These are phyloP conservation scores for Mycena epipterygia DNA, from an alignment of 768 basidiomycete genomes.

Conservation along the genomic window DNA sequence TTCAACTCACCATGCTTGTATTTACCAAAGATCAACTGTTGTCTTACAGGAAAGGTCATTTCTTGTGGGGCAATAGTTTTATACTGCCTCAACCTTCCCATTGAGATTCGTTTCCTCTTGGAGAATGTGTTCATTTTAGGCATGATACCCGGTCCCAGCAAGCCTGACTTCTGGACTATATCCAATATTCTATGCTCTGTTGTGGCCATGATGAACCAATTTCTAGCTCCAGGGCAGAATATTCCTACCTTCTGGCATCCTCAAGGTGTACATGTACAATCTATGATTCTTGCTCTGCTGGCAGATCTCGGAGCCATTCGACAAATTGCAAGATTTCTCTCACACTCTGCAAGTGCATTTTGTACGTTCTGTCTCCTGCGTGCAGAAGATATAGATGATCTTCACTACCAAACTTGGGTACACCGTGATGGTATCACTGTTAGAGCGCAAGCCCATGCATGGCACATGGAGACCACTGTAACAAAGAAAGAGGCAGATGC, in stretches of 20 bases:
- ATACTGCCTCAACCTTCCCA: not conserved
- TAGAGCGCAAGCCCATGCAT: not conserved
- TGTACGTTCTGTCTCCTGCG: conserved; percentile 23
- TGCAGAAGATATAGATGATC: not conserved
- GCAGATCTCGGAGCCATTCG: not conserved
- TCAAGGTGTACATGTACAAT: not conserved
- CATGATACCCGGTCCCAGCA: not conserved
- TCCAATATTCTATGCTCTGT: not conserved
- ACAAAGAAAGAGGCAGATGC: not conserved
- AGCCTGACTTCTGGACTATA: not conserved
- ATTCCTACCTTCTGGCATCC: not conserved
- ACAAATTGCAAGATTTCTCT: conserved; percentile 29
- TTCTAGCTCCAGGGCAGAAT: not conserved
- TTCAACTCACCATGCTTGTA: not conserved
- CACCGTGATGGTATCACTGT: conserved; percentile 16
- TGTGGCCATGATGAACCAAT: not conserved
- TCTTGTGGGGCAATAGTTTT: conserved; percentile 1
- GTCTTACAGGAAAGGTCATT: not conserved
- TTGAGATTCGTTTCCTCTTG: not conserved
- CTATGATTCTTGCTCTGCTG: not conserved
- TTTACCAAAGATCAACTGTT: not conserved
- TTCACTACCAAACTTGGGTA: conserved; percentile 4
- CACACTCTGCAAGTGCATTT: conserved; percentile 24
- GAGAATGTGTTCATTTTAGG: not conserved
- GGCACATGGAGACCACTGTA: conserved; percentile 1